Evolutionary conservation across 2,329 filamentous ascomycete genomes (phyloP).

Genomic region (Ascochyta pisi): DNA sequence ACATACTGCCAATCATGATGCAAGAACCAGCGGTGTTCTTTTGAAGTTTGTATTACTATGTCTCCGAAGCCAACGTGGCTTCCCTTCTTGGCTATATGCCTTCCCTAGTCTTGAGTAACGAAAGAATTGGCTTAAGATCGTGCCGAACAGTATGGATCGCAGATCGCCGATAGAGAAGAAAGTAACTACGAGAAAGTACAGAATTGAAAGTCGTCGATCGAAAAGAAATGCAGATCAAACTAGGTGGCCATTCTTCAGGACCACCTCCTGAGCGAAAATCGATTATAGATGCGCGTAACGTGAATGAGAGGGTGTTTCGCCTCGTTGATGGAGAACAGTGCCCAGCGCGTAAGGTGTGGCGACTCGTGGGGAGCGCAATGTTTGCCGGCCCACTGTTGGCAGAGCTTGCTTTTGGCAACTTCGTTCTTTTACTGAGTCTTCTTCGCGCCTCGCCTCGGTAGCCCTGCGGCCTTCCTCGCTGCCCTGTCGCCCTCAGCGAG

Average conservation of each 20-base stretch:
- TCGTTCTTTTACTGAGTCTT: slow-evolving; percentile 34
- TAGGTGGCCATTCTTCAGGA: background rate
- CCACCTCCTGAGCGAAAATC: background rate
- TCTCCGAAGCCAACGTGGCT: slow-evolving; percentile 4
- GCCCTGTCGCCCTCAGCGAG: slow-evolving; percentile 88
- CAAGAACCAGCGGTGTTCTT: background rate
- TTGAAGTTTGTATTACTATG: slow-evolving; percentile 12
- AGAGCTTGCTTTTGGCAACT: background rate
- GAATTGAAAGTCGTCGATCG: background rate
- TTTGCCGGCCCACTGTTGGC: background rate
- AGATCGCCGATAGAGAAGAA: background rate
- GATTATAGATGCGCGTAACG: background rate
- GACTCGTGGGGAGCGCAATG: background rate
- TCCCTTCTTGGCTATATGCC: slow-evolving; percentile 6
- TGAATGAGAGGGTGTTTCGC: background rate
- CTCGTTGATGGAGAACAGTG: background rate
- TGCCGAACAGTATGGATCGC: background rate
- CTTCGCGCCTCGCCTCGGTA: slow-evolving; percentile 46
- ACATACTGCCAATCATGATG: background rate
- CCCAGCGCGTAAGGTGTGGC: background rate
- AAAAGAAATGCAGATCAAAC: background rate
- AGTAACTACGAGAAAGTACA: slow-evolving; percentile 10
- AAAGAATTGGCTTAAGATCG: background rate
- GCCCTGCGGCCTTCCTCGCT: slow-evolving; percentile 58
- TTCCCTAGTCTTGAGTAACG: slow-evolving; percentile 12